phyloP scores from a whole-genome alignment of 83 land plant species.

The Isoetes engelmannii region DNA sequence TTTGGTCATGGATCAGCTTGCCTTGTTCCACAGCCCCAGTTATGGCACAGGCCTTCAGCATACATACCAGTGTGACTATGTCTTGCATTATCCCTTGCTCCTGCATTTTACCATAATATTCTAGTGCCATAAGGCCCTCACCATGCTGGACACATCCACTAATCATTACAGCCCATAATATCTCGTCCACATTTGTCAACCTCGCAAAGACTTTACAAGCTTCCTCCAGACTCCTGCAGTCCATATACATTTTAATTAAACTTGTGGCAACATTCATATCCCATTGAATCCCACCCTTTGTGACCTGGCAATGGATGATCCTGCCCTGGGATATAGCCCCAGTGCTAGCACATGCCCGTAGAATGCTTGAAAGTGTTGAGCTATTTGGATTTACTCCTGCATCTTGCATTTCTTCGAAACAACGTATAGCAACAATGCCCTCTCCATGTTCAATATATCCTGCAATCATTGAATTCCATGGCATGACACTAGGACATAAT shows the following conservation, averaged over 20 bases:
- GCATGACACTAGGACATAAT: not conserved
- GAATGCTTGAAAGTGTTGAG: slow-evolving; percentile 1
- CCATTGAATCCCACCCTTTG: slow-evolving; percentile 3
- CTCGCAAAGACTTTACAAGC: slow-evolving; percentile 3
- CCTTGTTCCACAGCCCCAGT: slow-evolving; percentile 8
- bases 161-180: slow-evolving; percentile 13
- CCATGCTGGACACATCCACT: slow-evolving; percentile 13
- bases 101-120: slow-evolving; percentile 13
- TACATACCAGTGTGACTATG: slow-evolving; percentile 3
- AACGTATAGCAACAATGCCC: slow-evolving; percentile 6
- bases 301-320: slow-evolving; percentile 12
- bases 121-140: not conserved
- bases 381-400: slow-evolving; percentile 6
- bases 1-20: no score
- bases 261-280: slow-evolving; percentile 2
- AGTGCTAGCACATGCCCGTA: slow-evolving; percentile 12
- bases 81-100: not conserved
- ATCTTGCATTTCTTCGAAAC: slow-evolving; percentile 15
- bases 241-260: slow-evolving; percentile 17
- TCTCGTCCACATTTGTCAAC: slow-evolving; percentile 2
- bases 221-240: slow-evolving; percentile 4
- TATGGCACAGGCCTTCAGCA: slow-evolving; percentile 4
- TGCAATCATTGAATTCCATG: slow-evolving; percentile 19
- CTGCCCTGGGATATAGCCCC: slow-evolving; percentile 9
- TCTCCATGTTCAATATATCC: slow-evolving; percentile 15